phyloP scores from a whole-genome alignment of 768 basidiomycete genomes.

The Tylopilus sp. region DNA sequence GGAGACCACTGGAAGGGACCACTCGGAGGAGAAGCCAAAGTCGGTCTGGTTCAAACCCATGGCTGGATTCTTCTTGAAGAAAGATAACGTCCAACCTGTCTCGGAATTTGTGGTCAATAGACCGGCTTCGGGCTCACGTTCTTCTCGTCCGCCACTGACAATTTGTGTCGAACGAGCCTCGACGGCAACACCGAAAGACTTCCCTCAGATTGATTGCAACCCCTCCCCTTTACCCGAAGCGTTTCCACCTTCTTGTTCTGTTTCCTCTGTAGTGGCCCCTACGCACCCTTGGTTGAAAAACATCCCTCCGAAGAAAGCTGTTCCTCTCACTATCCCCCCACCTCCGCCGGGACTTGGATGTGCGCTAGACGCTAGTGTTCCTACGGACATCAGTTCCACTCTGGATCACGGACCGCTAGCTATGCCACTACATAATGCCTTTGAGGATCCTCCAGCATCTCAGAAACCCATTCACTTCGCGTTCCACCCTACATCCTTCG shows the following conservation, averaged over 20 bases:
- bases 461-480: slow-evolving; percentile 17
- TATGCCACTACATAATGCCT: slow-evolving; percentile 44
- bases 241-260: slow-evolving; percentile 31
- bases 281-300: slow-evolving; percentile 24
- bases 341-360: slow-evolving; percentile 32
- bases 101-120: slow-evolving; percentile 21
- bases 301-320: slow-evolving; percentile 23
- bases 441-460: slow-evolving; percentile 20
- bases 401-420: slow-evolving; percentile 28
- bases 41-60: slow-evolving; percentile 38
- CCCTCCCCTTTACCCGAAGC: slow-evolving; percentile 23
- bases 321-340: slow-evolving; percentile 35
- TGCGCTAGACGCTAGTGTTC: slow-evolving; percentile 35
- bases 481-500: slow-evolving; percentile 15
- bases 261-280: slow-evolving; percentile 31
- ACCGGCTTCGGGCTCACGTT: slow-evolving; percentile 8
- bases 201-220: slow-evolving; percentile 31
- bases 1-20: slow-evolving; percentile 6
- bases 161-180: slow-evolving; percentile 44
- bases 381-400: slow-evolving; percentile 33
- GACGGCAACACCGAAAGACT: slow-evolving; percentile 19
- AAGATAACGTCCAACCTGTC: slow-evolving; percentile 6
- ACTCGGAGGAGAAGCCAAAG: slow-evolving; percentile 28
- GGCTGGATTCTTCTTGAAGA: slow-evolving; percentile 28
- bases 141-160: slow-evolving; percentile 35